Base-by-base conservation (phyloP, 2,329 filamentous ascomycete genomes). In the Rutstroemia sp. region DNA sequence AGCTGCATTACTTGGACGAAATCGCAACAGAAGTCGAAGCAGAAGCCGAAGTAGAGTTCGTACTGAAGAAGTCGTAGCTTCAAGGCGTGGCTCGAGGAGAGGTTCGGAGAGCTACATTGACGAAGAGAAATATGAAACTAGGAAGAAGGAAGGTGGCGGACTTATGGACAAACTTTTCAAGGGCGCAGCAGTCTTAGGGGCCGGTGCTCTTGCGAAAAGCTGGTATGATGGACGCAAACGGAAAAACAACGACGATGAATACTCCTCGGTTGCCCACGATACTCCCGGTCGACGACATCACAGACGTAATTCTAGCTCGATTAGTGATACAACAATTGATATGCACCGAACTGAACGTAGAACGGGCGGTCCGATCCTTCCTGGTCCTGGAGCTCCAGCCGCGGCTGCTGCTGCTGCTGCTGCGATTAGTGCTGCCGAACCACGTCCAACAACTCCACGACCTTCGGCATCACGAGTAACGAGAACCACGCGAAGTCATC, bases 181-280 rank as follows among this genome's bases (percentile, higher is more conserved):
- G 47, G 74, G 81, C 21, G 85, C 82, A 14, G 86, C 82, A 0
- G 74, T 79, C 5, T 69, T 86, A 1, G 87, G 86, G 18, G 84
- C 79, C 7, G 82, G 80, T 18, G 81, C 81, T 30, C 71, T 90
- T 16, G 76, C 80, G 3, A 83, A 82, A 59, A 81, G 76, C 46
- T 73, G 83, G 50, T 78, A 80, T 66, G 80, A 81, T 59, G 75
- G 78, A 56, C 77, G 78, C 54, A 73, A 78, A 27, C 71, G 71
- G 41, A 71, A 71, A 42, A 71, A 69, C 52, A 68, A 72, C 12
- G 74, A 75, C 21, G 81, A 85, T 49, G 81, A 86, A 48, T 83
- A 85, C 63, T 84, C 82, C 12, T 81, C 80, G 3, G 82, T 86
- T 2, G 78, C 79, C 2, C 82, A 78, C 0, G 82, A 85, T 54